Conservation (phyloP, 1,284 basidiomycete genomes). For the Cutaneotrichosporon dermatis region DNA sequence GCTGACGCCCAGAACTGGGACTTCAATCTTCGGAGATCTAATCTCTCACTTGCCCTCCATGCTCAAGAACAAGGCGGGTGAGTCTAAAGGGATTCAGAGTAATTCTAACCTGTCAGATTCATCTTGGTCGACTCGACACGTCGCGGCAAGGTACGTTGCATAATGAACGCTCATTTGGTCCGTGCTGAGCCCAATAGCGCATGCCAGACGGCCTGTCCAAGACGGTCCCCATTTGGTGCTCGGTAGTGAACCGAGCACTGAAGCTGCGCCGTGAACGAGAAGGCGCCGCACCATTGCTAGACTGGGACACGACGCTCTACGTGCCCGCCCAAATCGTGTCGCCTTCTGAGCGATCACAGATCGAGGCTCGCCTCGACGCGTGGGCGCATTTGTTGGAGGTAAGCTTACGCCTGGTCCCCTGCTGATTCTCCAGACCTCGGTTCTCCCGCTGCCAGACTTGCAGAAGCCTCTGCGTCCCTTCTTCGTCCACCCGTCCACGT, state of each 20-base stretch:
- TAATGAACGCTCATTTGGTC: no score
- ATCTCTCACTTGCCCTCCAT: conserved; percentile 69
- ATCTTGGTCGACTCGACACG: conserved; percentile 90
- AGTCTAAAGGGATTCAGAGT: no score
- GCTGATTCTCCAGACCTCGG: conserved; percentile 29
- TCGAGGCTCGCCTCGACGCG: conserved; percentile 53
- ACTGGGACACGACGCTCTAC: conserved; percentile 42
- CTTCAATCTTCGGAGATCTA: conserved; percentile 80
- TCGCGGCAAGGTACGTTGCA: conserved; percentile 62
- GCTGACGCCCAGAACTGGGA: conserved; percentile 58
- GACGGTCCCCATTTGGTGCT: conserved; percentile 93
- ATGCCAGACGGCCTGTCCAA: conserved; percentile 93
- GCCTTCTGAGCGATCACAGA: conserved; percentile 43
- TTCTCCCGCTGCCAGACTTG: conserved; percentile 41
- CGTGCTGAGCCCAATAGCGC: conserved; percentile 47
- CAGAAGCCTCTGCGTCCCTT: conserved; percentile 46
- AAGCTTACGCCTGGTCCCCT: no score
- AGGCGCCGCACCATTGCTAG: conserved; percentile 1
- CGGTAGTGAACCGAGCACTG: conserved; percentile 77
- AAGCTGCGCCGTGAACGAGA: conserved; percentile 11
- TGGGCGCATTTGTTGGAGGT: conserved; percentile 68
- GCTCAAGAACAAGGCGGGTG: conserved; percentile 61
- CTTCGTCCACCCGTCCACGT: conserved; percentile 45
- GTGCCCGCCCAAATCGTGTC: conserved; percentile 44
- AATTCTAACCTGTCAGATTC: conserved; percentile 54